Evolutionary conservation across 163 green algal species (phyloP).

Genomic region (Trebouxiophyceae sp.): DNA sequence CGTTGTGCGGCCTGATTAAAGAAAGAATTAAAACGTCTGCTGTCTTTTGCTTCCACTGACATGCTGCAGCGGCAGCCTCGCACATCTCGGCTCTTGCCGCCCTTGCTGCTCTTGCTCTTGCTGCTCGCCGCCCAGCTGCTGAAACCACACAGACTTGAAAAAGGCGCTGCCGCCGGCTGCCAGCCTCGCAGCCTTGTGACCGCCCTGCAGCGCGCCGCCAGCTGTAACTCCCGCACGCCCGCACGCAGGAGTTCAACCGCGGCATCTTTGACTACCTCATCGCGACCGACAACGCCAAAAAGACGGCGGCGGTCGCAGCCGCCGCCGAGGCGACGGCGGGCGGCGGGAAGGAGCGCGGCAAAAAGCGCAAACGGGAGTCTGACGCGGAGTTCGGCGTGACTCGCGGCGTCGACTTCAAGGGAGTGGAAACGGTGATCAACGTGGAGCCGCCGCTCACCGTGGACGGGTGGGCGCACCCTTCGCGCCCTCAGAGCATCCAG

Average conservation of each 20-base stretch:
- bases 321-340: slow-evolving; percentile 1
- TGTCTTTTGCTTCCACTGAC: too few species aligned
- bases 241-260: slow-evolving; percentile 64
- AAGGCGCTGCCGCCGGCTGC: too few species aligned
- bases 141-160: too few species aligned
- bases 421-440: slow-evolving; percentile 89
- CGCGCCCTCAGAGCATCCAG: too few species aligned
- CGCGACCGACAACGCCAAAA: slow-evolving; percentile 70
- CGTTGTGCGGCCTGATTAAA: too few species aligned
- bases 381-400: slow-evolving; percentile 89
- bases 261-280: slow-evolving; percentile 91
- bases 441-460: slow-evolving; percentile 60
- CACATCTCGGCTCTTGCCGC: too few species aligned
- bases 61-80: too few species aligned
- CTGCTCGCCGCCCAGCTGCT: too few species aligned
- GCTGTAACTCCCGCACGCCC: slow-evolving; percentile 72
- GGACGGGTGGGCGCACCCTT: too few species aligned
- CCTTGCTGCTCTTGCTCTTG: too few species aligned
- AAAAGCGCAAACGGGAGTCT: slow-evolving; percentile 3
- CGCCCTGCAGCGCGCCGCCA: slow-evolving; percentile 82
- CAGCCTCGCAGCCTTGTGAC: too few species aligned
- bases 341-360: background rate
- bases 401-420: slow-evolving; percentile 96
- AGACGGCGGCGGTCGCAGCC: slow-evolving; percentile 9
- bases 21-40: too few species aligned